These are phyloP conservation scores for Naematelia encephala DNA, from an alignment of 768 basidiomycete species.

Conservation along the genomic window DNA sequence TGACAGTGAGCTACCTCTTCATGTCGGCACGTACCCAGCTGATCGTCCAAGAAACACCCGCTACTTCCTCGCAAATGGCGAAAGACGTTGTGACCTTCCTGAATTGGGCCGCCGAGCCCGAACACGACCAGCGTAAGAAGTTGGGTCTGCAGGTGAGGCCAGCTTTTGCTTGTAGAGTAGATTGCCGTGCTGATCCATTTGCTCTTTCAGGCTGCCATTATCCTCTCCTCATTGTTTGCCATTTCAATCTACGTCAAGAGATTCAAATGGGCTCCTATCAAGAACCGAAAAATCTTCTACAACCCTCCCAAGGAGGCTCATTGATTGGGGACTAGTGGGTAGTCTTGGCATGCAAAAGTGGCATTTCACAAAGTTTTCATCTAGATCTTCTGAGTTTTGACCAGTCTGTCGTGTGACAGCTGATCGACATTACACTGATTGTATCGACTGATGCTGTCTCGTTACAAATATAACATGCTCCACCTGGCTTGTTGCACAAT, in stretches of 20 bases:
- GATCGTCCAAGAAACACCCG: conserved; percentile 69
- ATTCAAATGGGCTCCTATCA: conserved; percentile 89
- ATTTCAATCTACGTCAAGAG: conserved; percentile 86
- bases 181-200: neutral
- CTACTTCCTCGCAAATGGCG: conserved; percentile 97
- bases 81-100: conserved; percentile 97
- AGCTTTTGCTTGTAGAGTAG: neutral
- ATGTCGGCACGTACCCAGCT: neutral
- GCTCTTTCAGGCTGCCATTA: conserved; percentile 69
- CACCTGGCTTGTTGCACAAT: neutral
- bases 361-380: no score
- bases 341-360: neutral
- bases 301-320: conserved; percentile 40
- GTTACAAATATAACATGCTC: neutral
- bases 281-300: conserved; percentile 77
- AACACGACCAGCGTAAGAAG: conserved; percentile 97
- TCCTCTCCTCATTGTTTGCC: conserved; percentile 79
- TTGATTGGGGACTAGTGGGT: neutral
- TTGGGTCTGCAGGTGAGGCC: conserved; percentile 74
- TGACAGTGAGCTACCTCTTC: conserved; percentile 62
- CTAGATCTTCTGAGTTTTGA: no score
- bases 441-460: neutral
- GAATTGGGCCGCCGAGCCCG: conserved; percentile 95
- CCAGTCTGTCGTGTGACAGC: no score
- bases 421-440: neutral